Conservation (phyloP, 768 basidiomycete species). For the Agaricus blazei region DNA sequence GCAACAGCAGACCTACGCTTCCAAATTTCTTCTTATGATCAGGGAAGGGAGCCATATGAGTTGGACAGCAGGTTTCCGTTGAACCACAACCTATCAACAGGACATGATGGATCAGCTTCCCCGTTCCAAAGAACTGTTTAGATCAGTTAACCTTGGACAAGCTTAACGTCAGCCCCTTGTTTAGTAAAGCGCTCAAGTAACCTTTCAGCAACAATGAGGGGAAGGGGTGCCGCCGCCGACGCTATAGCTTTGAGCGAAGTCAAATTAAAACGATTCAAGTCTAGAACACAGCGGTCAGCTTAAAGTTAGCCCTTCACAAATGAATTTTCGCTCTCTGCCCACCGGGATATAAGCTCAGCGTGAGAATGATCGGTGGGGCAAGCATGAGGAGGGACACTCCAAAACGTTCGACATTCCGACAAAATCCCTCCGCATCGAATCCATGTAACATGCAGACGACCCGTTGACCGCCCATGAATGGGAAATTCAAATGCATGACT, state of each 20-base stretch:
- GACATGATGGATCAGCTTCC: background rate
- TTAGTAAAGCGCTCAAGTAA: constrained; percentile 20
- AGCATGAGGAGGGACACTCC: constrained; percentile 39
- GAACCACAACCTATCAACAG: constrained; percentile 43
- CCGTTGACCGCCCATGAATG: constrained; percentile 33
- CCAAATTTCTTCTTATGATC: constrained; percentile 38
- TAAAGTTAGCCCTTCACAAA: background rate
- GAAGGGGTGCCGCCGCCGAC: constrained; percentile 66
- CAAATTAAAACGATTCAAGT: constrained; percentile 46
- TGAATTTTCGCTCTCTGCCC: constrained; percentile 13
- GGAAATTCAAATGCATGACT: constrained; percentile 38
- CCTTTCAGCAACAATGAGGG: constrained; percentile 38
- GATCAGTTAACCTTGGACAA: constrained; percentile 16
- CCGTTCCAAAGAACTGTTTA: background rate
- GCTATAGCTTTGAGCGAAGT: constrained; percentile 40
- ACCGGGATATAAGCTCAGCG: constrained; percentile 49
- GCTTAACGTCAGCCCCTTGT: constrained; percentile 10
- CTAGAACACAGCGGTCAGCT: constrained; percentile 18
- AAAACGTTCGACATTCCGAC: constrained; percentile 48
- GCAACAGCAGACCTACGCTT: constrained; percentile 50
- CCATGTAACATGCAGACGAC: constrained; percentile 39
- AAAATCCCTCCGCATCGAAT: constrained; percentile 51
- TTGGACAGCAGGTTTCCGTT: constrained; percentile 59
- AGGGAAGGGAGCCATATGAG: constrained; percentile 36
- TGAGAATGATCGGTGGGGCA: constrained; percentile 64